Evolutionary conservation across 2,329 filamentous ascomycete genomes (phyloP), one percentile per base, ranked within the genome.

Genomic region (Colletotrichum camelliae): DNA sequence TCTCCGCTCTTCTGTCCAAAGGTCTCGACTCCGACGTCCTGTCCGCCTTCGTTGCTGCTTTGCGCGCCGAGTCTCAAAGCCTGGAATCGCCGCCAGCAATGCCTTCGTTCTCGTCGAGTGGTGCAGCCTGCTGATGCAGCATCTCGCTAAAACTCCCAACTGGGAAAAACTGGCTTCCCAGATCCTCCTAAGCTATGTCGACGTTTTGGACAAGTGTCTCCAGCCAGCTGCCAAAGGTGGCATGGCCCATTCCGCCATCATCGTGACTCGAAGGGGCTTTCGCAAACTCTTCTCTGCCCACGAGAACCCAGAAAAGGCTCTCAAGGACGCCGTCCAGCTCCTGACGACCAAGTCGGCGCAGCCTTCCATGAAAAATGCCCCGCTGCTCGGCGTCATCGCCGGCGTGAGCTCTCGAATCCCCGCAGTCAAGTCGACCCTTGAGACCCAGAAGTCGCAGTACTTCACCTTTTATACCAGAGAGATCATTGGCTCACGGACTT

Each of bases 71-170:
- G 85, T 91, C 93, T 16, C 89, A 91, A 77, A 98, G 83, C 87
- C 90, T 21, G 93, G 92, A 77, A 93, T 98, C 80, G 95, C 96
- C 37, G 87, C 94, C 18, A 91, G 90, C 58, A 97, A 93, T 84
- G 94, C 96, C 7, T 98, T 98, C 82, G 95, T 98, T 65, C 88
- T 99, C 79, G 90, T 97, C 16, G 95, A 98, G 84, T 99, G 96
- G 96, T 95, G 93, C 84, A 94, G 94, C 74, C 84, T 96, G 74
- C 86, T 98, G 67, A 90, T 98, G 79, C 93, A 96, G 80, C 89
- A 93, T 74, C 88, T 96, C 31, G 91, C 91, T 37, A 89, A 89
- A 64, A 91, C 90, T 18, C 82, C 89, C 12, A 83, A 91, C 58
- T 96, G 93, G 93, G 90, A 91, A 67, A 88, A 88, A 80, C 92